Percentiles rank a stretch among this genome's conserved stretches.
phyloP scores from a whole-genome alignment of 441 rosid genomes.

The Iberis amara region DNA sequence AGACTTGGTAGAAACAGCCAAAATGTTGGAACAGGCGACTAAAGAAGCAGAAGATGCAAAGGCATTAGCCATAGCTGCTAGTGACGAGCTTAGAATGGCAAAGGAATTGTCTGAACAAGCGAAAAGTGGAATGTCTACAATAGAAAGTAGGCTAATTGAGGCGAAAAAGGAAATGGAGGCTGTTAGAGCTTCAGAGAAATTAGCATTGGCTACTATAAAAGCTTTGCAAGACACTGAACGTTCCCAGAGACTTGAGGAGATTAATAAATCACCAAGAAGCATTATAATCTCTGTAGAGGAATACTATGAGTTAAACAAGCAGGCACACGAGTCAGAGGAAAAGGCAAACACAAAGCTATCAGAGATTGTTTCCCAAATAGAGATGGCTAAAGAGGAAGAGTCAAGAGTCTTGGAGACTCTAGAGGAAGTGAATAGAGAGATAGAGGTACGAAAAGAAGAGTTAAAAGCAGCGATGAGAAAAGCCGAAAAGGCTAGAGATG shows the following conservation, averaged over 20 bases:
- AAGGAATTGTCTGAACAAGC: slow-evolving; percentile 74
- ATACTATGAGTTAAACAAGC: slow-evolving; percentile 72
- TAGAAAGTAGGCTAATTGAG: slow-evolving; percentile 61
- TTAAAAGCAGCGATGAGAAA: slow-evolving; percentile 55
- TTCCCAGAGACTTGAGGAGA: slow-evolving; percentile 36
- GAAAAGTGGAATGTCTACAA: slow-evolving; percentile 58
- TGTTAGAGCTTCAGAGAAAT: slow-evolving; percentile 67
- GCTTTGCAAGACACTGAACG: slow-evolving; percentile 76
- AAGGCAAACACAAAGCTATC: slow-evolving; percentile 64
- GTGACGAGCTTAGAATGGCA: slow-evolving; percentile 61
- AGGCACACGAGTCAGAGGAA: slow-evolving; percentile 77
- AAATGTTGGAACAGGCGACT: slow-evolving; percentile 62
- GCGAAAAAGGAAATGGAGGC: slow-evolving; percentile 82
- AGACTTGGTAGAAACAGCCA: slow-evolving; percentile 50
- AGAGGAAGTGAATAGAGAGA: slow-evolving; percentile 62
- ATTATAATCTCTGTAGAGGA: slow-evolving; percentile 71
- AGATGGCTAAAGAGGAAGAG: slow-evolving; percentile 73
- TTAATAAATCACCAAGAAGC: slow-evolving; percentile 38
- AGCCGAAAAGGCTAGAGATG: slow-evolving; percentile 82
- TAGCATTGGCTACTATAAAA: slow-evolving; percentile 75
- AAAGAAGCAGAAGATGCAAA: slow-evolving; percentile 74
- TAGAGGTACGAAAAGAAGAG: slow-evolving; percentile 50
- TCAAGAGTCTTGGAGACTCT: slow-evolving; percentile 43
- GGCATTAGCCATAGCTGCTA: slow-evolving; percentile 48
- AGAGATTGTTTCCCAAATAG: slow-evolving; percentile 60